Percentiles rank a stretch among this genome's conserved stretches.
These are phyloP conservation scores for Tilletia setariae DNA, from an alignment of 1,284 basidiomycete species.

Conservation along the genomic window DNA sequence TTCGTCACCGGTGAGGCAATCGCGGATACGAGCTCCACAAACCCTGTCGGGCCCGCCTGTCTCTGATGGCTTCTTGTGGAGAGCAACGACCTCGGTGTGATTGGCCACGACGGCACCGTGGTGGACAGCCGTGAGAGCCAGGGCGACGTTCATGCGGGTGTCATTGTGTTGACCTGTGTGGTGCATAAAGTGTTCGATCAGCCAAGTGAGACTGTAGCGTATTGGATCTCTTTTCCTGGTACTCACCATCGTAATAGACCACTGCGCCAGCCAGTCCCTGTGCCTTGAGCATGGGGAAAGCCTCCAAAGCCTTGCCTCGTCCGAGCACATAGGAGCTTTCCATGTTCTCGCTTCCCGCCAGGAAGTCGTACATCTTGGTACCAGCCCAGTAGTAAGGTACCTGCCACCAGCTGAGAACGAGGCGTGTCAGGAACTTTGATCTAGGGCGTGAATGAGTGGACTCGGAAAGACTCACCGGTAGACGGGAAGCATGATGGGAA, in stretches of 20 bases:
- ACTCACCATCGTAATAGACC: conserved; percentile 85
- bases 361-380: conserved; percentile 92
- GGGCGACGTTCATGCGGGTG: conserved; percentile 91
- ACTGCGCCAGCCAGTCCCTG: conserved; percentile 91
- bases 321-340: conserved; percentile 91
- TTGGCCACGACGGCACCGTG: conserved; percentile 86
- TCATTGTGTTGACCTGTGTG: conserved; percentile 78
- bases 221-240: too few relatives aligned
- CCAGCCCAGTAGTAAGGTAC: conserved; percentile 93
- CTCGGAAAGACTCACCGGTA: conserved; percentile 66
- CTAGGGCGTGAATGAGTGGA: not conserved
- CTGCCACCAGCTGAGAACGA: conserved; percentile 71
- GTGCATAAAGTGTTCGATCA: too few relatives aligned
- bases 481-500: conserved; percentile 90
- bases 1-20: conserved; percentile 77
- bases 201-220: not conserved
- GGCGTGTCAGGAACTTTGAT: not conserved
- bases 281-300: conserved; percentile 91
- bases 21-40: conserved; percentile 73
- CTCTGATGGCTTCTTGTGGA: conserved; percentile 64
- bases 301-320: conserved; percentile 78
- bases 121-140: conserved; percentile 83
- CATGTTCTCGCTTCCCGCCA: conserved; percentile 97
- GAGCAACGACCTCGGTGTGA: conserved; percentile 77
- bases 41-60: conserved; percentile 63